Evolutionary conservation across 2,329 filamentous ascomycete species (phyloP).

Genomic region (Claviceps lovelessii): DNA sequence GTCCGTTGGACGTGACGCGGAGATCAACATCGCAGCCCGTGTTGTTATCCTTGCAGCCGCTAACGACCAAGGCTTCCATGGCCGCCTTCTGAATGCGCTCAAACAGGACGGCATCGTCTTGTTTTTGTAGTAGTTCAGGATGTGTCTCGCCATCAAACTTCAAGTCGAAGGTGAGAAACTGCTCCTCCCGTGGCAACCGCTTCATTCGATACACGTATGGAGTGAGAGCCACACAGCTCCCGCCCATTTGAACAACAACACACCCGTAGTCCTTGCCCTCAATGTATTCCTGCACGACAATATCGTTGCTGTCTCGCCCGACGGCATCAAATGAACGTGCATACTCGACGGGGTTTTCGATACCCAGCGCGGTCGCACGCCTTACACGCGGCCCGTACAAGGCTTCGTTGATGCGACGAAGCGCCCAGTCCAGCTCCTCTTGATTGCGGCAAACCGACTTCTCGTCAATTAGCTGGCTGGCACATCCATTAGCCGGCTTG

Average conservation of each 20-base stretch:
- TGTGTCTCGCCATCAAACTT: not conserved
- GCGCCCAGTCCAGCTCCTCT: not conserved
- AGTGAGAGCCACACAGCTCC: not conserved
- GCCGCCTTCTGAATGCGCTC: not conserved
- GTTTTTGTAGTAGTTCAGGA: not conserved
- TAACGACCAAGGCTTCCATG: not conserved
- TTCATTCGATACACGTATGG: not conserved
- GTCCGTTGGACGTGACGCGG: not conserved
- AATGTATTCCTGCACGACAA: conserved; percentile 1
- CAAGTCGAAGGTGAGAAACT: conserved; percentile 1
- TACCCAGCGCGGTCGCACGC: not conserved
- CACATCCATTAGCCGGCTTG: not conserved
- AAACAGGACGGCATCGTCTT: not conserved
- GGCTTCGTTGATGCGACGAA: not conserved
- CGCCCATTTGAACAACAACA: not conserved
- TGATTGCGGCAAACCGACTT: not conserved
- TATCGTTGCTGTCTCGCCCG: not conserved
- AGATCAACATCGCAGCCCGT: not conserved
- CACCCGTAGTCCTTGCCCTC: not conserved
- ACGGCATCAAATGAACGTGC: not conserved
- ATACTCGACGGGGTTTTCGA: not conserved
- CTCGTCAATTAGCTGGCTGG: conserved; percentile 1
- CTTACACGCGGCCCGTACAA: not conserved
- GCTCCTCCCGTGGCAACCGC: not conserved
- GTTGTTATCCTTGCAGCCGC: not conserved